Percentiles rank a stretch among this genome's conserved stretches.
Evolutionary conservation across 140 eudicot genomes (phyloP).

Genomic region (Bidens hawaiensis): DNA sequence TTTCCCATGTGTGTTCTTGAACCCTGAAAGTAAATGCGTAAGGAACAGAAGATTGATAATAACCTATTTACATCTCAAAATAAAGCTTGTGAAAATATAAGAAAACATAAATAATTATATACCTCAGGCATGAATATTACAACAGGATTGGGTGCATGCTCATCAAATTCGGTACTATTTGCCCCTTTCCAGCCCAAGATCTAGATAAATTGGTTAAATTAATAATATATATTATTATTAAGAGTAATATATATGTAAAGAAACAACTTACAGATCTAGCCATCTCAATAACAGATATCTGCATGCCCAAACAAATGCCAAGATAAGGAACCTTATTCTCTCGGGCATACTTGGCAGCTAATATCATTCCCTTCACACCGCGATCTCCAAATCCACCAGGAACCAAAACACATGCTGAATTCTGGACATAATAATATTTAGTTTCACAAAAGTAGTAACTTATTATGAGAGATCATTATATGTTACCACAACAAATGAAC

Average conservation of each 20-base stretch:
- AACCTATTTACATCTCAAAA: background rate
- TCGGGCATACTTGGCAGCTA: conserved; percentile 70
- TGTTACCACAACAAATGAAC: background rate
- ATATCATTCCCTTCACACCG: conserved; percentile 64
- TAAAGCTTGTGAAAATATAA: background rate
- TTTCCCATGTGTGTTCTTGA: conserved; percentile 90
- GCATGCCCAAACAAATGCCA: conserved; percentile 97
- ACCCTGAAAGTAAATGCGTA: conserved; percentile 41
- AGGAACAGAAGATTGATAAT: background rate
- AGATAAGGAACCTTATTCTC: conserved; percentile 70
- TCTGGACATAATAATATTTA: conserved; percentile 31
- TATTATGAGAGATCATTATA: background rate
- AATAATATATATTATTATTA: background rate
- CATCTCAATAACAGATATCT: conserved; percentile 84
- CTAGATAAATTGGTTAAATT: conserved; percentile 26
- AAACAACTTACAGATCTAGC: conserved; percentile 64
- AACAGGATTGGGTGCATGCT: conserved; percentile 60
- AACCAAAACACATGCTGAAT: conserved; percentile 78
- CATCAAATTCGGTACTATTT: conserved; percentile 71
- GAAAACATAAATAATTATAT: conserved; percentile 21
- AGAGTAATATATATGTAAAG: background rate
- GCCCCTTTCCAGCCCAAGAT: conserved; percentile 74
- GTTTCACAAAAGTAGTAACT: conserved; percentile 6
- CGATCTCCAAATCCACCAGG: conserved; percentile 96
- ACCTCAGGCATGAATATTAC: conserved; percentile 96